Percentiles rank a stretch among this genome's conserved stretches.
Conservation (phyloP, 805 yeast genomes). For the Lipomyces orientalis region DNA sequence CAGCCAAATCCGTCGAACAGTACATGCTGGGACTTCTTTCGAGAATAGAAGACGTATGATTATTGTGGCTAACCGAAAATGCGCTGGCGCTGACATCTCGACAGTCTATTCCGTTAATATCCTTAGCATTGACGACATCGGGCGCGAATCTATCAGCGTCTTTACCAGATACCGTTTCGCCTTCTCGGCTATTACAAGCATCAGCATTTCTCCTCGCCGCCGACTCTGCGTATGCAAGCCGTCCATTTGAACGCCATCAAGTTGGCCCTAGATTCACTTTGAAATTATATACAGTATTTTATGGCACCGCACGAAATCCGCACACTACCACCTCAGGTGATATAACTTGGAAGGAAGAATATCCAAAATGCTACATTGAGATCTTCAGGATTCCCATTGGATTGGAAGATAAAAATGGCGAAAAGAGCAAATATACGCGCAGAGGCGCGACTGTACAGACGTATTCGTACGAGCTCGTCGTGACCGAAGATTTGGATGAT, state of each 20-base stretch:
- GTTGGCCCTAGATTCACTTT: constrained; percentile 68
- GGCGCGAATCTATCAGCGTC: constrained; percentile 64
- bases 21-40: constrained; percentile 56
- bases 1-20: constrained; percentile 54
- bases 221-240: constrained; percentile 43
- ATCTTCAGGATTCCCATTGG: constrained; percentile 46
- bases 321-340: constrained; percentile 53
- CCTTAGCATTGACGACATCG: constrained; percentile 67
- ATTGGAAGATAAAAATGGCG: constrained; percentile 12
- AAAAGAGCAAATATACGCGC: neutral
- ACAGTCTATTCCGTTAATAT: constrained; percentile 65
- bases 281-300: constrained; percentile 64
- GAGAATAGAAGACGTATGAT: constrained; percentile 58
- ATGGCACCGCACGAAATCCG: constrained; percentile 50
- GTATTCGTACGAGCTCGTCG: constrained; percentile 54
- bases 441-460: neutral
- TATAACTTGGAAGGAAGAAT: constrained; percentile 76
- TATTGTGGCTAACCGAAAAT: neutral
- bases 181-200: constrained; percentile 70
- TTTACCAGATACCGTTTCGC: constrained; percentile 61
- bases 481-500: constrained; percentile 68
- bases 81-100: neutral
- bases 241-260: constrained; percentile 38
- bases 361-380: constrained; percentile 59
- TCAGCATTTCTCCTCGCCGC: constrained; percentile 53